Evolutionary conservation across 495 filamentous ascomycete species (phyloP), one percentile per base, ranked within the genome.

Genomic region (Ramalina intermedia): DNA sequence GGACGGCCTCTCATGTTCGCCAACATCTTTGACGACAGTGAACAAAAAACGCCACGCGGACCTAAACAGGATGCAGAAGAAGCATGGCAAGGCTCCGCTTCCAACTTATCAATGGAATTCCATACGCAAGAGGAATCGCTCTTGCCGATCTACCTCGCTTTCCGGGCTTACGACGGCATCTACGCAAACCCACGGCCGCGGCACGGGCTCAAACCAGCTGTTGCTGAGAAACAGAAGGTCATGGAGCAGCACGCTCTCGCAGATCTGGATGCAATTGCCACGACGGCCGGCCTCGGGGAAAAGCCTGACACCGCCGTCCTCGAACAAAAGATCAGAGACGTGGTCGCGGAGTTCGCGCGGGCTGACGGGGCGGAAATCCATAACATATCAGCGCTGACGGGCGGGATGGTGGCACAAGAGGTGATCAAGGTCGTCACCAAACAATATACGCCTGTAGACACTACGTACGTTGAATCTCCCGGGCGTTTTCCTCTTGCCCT

Each of bases 401-500:
- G 93, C 17, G 93, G 91, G 0, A 80, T 99, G 66, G 83, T 93
- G 21, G 86, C 89, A 26, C 91, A 99, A 66, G 91, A 99, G 69
- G 76, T 87, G 26, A 87, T 96, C 61, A 99, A 99, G 72, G 81
- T 94, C 24, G 73, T 96, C 51, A 99, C 91, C 43, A 80, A 86
- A 64, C 91, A 99, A 72, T 99, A 99, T 69, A 76, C 94, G 12
- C 91, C 91, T 16, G 76, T 94, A 47, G 87, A 96, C 59, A 91
- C 95, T 63, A 90, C 84, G 9, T 33, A 11, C 5, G 29, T 33
- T 6, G 4, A 33, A 33, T 7, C 29, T 33, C 23, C 23, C 3
- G 23, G 23, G 23, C 23, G 23, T 24, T 24, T 24, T 24, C 4
- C 23, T 24, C 23, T 6, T 24, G 1, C 18, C 18, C 18, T 20